These are phyloP conservation scores for Kernera saxatilis DNA, from an alignment of 345 rosid species.

Conservation along the genomic window DNA sequence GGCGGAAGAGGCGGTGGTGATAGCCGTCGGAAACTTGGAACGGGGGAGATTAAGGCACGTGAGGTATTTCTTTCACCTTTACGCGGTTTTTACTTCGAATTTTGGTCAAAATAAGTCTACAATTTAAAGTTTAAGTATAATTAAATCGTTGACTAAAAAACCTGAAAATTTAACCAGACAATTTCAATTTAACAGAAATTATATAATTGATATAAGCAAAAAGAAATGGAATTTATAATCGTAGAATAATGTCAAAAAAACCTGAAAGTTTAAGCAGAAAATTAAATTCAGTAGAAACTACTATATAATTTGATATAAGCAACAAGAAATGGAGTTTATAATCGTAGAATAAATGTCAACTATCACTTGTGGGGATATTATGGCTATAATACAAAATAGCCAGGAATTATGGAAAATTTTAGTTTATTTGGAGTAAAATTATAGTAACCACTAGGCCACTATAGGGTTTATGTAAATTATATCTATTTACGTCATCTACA, in stretches of 20 bases:
- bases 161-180: not conserved
- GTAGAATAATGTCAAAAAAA: not conserved
- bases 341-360: too few species aligned
- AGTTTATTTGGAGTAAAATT: too few species aligned
- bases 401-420: too few species aligned
- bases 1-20: not conserved
- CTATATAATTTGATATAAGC: too few species aligned
- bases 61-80: constrained; percentile 31
- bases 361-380: too few species aligned
- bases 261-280: too few species aligned
- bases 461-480: not conserved
- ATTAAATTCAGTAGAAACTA: too few species aligned
- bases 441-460: constrained; percentile 10
- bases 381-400: too few species aligned
- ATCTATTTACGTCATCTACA: not conserved
- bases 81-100: not conserved
- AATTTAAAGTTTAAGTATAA: too few species aligned
- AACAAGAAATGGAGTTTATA: too few species aligned
- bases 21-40: not conserved
- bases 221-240: not conserved
- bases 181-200: not conserved
- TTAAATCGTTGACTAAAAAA: too few species aligned
- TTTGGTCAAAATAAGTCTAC: constrained; percentile 25
- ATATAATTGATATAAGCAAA: not conserved
- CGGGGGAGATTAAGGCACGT: constrained; percentile 22